Evolutionary conservation across 2,329 filamentous ascomycete genomes (phyloP), one percentile per base, ranked within the genome.

Genomic region (Ascochyta pisi): DNA sequence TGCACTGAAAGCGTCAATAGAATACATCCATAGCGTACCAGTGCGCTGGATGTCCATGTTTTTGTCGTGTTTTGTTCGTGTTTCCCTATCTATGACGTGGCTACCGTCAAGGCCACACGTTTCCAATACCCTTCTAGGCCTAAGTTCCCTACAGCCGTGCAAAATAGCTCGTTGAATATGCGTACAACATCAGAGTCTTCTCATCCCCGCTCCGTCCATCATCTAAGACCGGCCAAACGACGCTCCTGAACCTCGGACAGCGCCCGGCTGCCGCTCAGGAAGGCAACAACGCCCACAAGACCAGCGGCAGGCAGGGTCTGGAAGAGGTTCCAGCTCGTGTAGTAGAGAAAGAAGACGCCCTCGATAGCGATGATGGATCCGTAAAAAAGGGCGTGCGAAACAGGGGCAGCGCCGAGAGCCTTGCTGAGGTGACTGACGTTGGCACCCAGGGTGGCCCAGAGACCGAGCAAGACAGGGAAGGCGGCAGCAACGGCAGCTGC

Each of bases 311-410:
- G 93, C 45, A 99, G 82, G 13, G 86, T 87, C 81, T 96, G 89
- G 83, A 98, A 96, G 41, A 99, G 82, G 71, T 89, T 96, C 93
- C 94, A 97, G 71, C 80, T 86, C 49, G 85, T 89, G 79, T 98
- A 98, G 83, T 99, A 99, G 64, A 96, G 79, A 81, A 95, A 94
- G 79, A 99, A 97, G 53, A 96, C 87, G 15, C 85, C 90, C 77
- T 99, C 95, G 82, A 99, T 90, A 22, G 88, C 87, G 35, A 96
- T 59, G 52, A 99, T 86, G 5, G 92, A 96, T 47, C 90, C 90
- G 65, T 96, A 90, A 81, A 98, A 99, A 31, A 92, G 76, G 27
- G 81, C 81, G 74, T 99, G 94, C 5, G 94, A 89, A 39, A 96
- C 67, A 2, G 95, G 94, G 1, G 92, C 90, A 22, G 84, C 82